Base-by-base conservation (phyloP, 1,284 basidiomycete genomes). In the Golubevia sp. region DNA sequence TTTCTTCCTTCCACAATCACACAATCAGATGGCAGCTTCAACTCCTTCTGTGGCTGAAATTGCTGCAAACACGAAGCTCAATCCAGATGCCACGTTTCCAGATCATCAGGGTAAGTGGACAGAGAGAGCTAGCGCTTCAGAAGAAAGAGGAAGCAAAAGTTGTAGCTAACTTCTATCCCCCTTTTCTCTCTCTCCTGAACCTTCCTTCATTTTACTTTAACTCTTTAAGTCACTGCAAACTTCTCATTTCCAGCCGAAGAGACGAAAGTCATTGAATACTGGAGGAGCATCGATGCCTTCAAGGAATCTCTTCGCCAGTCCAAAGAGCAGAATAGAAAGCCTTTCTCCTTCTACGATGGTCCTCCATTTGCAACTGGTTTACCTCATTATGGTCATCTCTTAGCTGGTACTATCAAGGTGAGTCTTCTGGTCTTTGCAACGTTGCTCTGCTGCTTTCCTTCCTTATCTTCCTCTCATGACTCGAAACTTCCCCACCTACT, bases 311-410 rank as follows among this genome's bases (percentile, higher is more conserved):
- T 79, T 23, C 62, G 74, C 55, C 77, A 79, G 63, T 72, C 69
- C 54, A 70, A 81, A 51, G 5, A 34, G 11, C 30, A 34, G 30
- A 77, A 70, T 18, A 70, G 67, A 55, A 79, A 79, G 66, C 79
- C 77, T 0, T 82, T 77, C 61, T 74, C 74, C 61, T 82, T 82
- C 71, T 82, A 81, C 67, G 79, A 82, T 44, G 79, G 79, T 26
- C 79, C 79, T 49, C 79, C 79, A 27, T 82, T 82, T 30, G 79
- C 79, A 18, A 82, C 79, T 49, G 79, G 79, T 61, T 64, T 82
- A 53, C 79, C 79, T 3, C 79, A 82, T 64, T 82, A 82, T 63
- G 79, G 79, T 23, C 79, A 82, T 60, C 68, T 82, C 13, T 71
- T 79, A 50, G 75, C 75, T 2, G 79, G 79, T 38, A 82, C 79